A percentile compares a stretch with the other conserved stretches of the same genome.
phyloP scores from a whole-genome alignment of 176 grass and related monocot species.

The Bolboschoenus planiculmis region DNA sequence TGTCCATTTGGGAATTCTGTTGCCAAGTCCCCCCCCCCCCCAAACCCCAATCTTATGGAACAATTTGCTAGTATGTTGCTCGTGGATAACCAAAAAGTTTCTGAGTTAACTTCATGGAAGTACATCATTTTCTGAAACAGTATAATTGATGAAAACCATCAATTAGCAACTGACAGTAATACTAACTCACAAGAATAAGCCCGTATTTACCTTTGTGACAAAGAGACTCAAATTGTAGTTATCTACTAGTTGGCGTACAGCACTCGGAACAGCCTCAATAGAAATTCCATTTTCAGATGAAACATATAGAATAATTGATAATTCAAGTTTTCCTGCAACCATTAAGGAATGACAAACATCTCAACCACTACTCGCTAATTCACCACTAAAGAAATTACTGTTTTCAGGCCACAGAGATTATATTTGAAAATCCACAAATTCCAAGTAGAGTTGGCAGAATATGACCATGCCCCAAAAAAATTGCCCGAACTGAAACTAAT shows the following conservation, averaged over 20 bases:
- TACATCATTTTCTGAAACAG: slow-evolving; percentile 17
- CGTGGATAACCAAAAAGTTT: background rate
- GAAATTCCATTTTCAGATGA: slow-evolving; percentile 39
- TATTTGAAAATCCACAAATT: background rate
- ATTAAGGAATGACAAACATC: background rate
- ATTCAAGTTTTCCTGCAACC: slow-evolving; percentile 50
- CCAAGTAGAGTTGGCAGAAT: background rate
- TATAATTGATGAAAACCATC: background rate
- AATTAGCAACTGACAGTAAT: no score
- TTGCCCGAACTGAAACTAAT: background rate
- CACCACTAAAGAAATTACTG: background rate
- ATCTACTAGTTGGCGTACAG: slow-evolving; percentile 48
- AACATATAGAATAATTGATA: slow-evolving; percentile 77
- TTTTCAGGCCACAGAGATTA: background rate
- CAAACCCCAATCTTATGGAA: background rate
- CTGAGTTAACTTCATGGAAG: background rate
- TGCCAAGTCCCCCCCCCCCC: background rate
- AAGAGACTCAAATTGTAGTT: slow-evolving; percentile 49
- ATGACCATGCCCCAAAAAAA: background rate
- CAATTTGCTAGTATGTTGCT: background rate
- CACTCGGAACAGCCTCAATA: slow-evolving; percentile 37
- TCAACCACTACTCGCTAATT: slow-evolving; percentile 22
- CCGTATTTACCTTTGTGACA: slow-evolving; percentile 50
- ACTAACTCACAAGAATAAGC: background rate
- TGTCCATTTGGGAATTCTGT: background rate